Base-by-base conservation (phyloP, 305 asterid genomes). In the Andrographis paniculata region DNA sequence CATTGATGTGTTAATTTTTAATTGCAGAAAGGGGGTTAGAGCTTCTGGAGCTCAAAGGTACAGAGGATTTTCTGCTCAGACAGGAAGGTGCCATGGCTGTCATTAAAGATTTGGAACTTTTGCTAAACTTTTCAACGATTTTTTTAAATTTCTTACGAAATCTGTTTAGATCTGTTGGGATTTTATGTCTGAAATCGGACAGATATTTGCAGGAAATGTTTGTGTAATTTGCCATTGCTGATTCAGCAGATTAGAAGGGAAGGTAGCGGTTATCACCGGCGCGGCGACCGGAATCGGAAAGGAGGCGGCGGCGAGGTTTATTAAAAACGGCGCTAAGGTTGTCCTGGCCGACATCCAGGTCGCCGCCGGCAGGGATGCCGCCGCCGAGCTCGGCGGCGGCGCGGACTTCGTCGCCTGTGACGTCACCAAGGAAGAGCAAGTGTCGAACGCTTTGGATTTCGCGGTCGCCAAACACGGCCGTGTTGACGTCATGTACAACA, bases 401-500 rank as follows among this genome's bases (percentile, higher is more conserved):
- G 93, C 95, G 63, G 33, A 70, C 20, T 87, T 76, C 63, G 33
- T 87, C 17, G 17, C 60, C 0, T 88, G 97, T 31, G 85, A 88
- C 31, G 94, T 82, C 60, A 56, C 83, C 2, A 55, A 64, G 30
- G 97, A 88, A 56, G 54, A 82, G 0, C 79, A 79, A 37, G 47
- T 82, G 8, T 85, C 95, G 11, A 37, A 51, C 0, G 94, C 95
- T 0, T 95, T 84, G 1, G 84, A 81, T 55, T 76, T 53, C 72
- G 15, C 89, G 11, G 49, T 88, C 48, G 70, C 94, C 37, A 40
- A 35, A 19, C 74, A 75, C 37, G 80, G 80, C 23, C 75, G 55
- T 0, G 83, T 87, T 14, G 97, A 88, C 64, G 70, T 81, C 49
- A 79, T 88, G 97, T 75, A 77, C 75, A 88, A 84, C 69, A 88